These are phyloP conservation scores for Kregervanrija delftensis DNA, from an alignment of 805 yeast species.

Conservation along the genomic window DNA sequence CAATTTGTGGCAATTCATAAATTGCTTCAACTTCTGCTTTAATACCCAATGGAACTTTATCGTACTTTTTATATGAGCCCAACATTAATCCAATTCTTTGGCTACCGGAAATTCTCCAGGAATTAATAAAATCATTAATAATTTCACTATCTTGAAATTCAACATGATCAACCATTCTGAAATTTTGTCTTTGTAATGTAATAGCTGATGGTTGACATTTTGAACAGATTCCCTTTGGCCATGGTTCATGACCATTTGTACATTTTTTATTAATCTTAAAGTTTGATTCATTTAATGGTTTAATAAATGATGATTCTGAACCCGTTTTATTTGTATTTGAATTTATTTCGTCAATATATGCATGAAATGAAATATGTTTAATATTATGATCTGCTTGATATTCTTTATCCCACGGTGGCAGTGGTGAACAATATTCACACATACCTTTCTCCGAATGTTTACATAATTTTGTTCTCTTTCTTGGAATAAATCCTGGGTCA, in stretches of 20 bases:
- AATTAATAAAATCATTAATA: slow-evolving; percentile 77
- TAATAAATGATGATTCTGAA: slow-evolving; percentile 59
- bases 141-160: slow-evolving; percentile 74
- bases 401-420: slow-evolving; percentile 88
- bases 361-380: slow-evolving; percentile 84
- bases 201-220: slow-evolving; percentile 96
- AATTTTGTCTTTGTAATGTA: slow-evolving; percentile 81
- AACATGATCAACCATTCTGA: slow-evolving; percentile 96
- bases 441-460: slow-evolving; percentile 89
- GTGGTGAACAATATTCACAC: slow-evolving; percentile 96
- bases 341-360: slow-evolving; percentile 68
- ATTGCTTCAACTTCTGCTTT: slow-evolving; percentile 93
- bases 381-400: slow-evolving; percentile 70
- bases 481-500: slow-evolving; percentile 63
- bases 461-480: slow-evolving; percentile 61
- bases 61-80: slow-evolving; percentile 75
- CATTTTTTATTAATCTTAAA: slow-evolving; percentile 62
- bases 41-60: slow-evolving; percentile 83
- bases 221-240: slow-evolving; percentile 93
- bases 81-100: slow-evolving; percentile 84
- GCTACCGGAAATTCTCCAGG: slow-evolving; percentile 84
- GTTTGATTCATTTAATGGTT: slow-evolving; percentile 70
- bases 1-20: slow-evolving; percentile 86
- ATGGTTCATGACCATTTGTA: slow-evolving; percentile 78
- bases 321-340: slow-evolving; percentile 57